phyloP scores from a whole-genome alignment of 1,139 yeast genomes.

The Arxiozyma heterogenica region DNA sequence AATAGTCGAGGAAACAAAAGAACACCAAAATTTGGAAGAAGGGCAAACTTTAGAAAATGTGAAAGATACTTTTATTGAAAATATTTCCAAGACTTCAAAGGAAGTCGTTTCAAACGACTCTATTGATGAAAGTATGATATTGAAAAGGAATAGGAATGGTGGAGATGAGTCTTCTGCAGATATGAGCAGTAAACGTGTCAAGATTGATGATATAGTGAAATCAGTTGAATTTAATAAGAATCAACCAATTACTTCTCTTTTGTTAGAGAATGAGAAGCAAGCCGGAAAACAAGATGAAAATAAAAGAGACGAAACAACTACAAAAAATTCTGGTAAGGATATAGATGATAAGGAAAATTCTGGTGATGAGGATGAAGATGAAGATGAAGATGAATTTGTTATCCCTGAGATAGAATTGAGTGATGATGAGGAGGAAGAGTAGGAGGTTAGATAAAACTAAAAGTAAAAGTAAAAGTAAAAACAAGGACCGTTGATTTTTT shows the following conservation, averaged over 20 bases:
- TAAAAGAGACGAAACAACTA: too few species aligned
- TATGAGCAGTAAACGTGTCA: neutral
- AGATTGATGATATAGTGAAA: neutral
- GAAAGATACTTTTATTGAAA: neutral
- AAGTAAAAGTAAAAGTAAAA: neutral
- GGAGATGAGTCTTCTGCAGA: neutral
- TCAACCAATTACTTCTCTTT: neutral
- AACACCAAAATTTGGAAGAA: neutral
- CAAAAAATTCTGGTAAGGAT: neutral
- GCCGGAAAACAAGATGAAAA: too few species aligned
- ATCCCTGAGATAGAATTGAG: slow-evolving; percentile 47
- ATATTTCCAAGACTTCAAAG: neutral
- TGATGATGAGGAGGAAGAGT: slow-evolving; percentile 29
- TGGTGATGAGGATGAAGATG: slow-evolving; percentile 16
- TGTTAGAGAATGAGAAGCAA: neutral
- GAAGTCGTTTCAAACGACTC: too few species aligned
- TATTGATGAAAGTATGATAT: too few species aligned
- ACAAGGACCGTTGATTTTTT: neutral
- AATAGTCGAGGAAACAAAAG: neutral
- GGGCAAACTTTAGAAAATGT: neutral
- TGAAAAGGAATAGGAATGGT: neutral
- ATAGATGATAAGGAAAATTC: too few species aligned
- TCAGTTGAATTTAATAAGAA: neutral
- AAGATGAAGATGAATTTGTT: slow-evolving; percentile 41
- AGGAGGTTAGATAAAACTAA: too few species aligned